phyloP scores from a whole-genome alignment of 257 asterid species.

The Fraxinus cuspidata region DNA sequence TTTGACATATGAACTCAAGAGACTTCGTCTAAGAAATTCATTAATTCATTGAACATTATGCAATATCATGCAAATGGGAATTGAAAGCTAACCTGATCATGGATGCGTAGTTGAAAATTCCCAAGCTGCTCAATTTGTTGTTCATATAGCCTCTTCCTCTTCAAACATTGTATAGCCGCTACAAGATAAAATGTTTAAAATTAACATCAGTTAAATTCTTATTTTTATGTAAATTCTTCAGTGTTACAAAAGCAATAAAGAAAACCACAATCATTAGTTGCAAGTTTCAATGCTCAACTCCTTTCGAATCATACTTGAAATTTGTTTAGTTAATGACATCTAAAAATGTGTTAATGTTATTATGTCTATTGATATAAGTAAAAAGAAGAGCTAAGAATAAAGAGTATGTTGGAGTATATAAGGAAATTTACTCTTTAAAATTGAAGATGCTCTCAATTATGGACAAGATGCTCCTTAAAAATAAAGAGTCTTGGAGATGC shows the following conservation, averaged over 20 bases:
- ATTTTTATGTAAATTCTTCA: neutral
- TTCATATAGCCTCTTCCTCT: slow-evolving; percentile 80
- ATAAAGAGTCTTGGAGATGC: too few species aligned
- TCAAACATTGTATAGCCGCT: slow-evolving; percentile 91
- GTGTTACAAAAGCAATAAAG: neutral
- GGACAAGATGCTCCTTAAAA: too few species aligned
- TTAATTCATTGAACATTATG: neutral
- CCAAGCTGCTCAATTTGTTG: slow-evolving; percentile 79
- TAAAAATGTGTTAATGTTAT: too few species aligned
- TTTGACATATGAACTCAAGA: slow-evolving; percentile 2
- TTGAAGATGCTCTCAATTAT: too few species aligned
- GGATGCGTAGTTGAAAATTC: slow-evolving; percentile 79
- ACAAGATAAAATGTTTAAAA: slow-evolving; percentile 25
- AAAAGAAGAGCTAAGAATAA: too few species aligned
- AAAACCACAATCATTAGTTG: neutral
- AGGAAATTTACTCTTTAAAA: too few species aligned
- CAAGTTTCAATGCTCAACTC: neutral
- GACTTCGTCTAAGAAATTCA: slow-evolving; percentile 2
- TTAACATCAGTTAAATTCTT: neutral
- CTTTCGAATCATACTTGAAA: too few species aligned
- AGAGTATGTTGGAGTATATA: too few species aligned
- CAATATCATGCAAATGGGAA: neutral
- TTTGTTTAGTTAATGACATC: too few species aligned
- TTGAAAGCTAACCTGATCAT: slow-evolving; percentile 64
- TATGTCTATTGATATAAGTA: too few species aligned